A percentile compares a stretch with the other conserved stretches of the same genome.
phyloP scores from a whole-genome alignment of 1,139 yeast species.

The Diutina catenulata region DNA sequence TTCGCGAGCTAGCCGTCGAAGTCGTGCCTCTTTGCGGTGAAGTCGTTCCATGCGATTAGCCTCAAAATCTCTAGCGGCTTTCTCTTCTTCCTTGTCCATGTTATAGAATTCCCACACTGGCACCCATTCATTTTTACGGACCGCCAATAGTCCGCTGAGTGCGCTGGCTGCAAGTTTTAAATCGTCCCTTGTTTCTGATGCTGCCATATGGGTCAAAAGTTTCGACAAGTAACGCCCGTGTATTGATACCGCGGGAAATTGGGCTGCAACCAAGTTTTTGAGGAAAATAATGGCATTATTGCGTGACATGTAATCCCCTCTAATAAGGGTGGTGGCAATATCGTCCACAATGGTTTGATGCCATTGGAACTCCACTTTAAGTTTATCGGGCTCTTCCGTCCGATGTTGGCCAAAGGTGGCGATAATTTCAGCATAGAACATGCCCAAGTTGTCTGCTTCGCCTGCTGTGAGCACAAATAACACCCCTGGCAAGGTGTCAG shows the following conservation, averaged over 20 bases:
- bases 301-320: slow-evolving; percentile 64
- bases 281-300: slow-evolving; percentile 72
- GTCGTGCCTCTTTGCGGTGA: too few relatives aligned
- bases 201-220: slow-evolving; percentile 36
- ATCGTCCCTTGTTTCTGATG: slow-evolving; percentile 63
- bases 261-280: slow-evolving; percentile 45
- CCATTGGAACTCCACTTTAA: slow-evolving; percentile 9
- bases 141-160: slow-evolving; percentile 56
- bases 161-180: slow-evolving; percentile 72
- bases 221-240: slow-evolving; percentile 48
- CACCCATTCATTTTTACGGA: slow-evolving; percentile 46
- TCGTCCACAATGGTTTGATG: slow-evolving; percentile 6
- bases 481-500: slow-evolving; percentile 42
- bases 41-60: too few relatives aligned
- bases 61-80: too few relatives aligned
- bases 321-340: slow-evolving; percentile 32
- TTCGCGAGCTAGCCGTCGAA: too few relatives aligned
- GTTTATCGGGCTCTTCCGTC: slow-evolving; percentile 11
- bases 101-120: slow-evolving; percentile 40
- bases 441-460: slow-evolving; percentile 77
- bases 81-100: not conserved
- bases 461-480: slow-evolving; percentile 60
- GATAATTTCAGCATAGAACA: slow-evolving; percentile 50
- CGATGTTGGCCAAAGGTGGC: slow-evolving; percentile 27
- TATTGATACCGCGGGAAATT: slow-evolving; percentile 58